Conservation (phyloP, 2,329 filamentous ascomycete genomes). For the Fusarium redolens region DNA sequence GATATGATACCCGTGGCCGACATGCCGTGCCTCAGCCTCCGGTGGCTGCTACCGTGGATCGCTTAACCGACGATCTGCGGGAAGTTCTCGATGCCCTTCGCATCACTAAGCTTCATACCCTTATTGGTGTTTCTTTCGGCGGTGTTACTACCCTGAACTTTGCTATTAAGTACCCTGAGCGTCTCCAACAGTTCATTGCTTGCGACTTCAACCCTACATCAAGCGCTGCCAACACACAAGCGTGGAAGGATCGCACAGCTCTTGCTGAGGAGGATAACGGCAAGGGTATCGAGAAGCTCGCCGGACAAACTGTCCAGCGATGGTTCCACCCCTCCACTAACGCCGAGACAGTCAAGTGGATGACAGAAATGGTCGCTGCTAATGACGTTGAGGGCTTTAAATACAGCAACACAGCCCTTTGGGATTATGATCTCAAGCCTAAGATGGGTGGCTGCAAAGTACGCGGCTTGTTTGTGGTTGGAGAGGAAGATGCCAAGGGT, state of each 20-base stretch:
- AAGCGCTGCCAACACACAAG: slow-evolving; percentile 78
- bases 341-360: slow-evolving; percentile 61
- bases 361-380: slow-evolving; percentile 74
- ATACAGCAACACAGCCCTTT: slow-evolving; percentile 75
- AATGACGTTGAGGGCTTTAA: slow-evolving; percentile 79
- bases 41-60: slow-evolving; percentile 68
- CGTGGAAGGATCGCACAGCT: slow-evolving; percentile 81
- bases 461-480: slow-evolving; percentile 76
- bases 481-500: slow-evolving; percentile 75
- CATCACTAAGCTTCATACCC: slow-evolving; percentile 71
- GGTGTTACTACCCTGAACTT: slow-evolving; percentile 82
- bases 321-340: slow-evolving; percentile 79
- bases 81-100: slow-evolving; percentile 75
- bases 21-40: slow-evolving; percentile 60
- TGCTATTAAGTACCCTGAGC: slow-evolving; percentile 72
- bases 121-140: slow-evolving; percentile 84
- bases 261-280: slow-evolving; percentile 70
- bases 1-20: slow-evolving; percentile 82
- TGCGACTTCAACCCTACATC: slow-evolving; percentile 84
- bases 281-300: slow-evolving; percentile 72
- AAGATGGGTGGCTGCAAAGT: slow-evolving; percentile 65
- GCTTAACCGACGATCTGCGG: slow-evolving; percentile 75
- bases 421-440: slow-evolving; percentile 74
- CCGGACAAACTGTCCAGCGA: slow-evolving; percentile 75
- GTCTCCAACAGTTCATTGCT: slow-evolving; percentile 71